These are phyloP conservation scores for Chlorella ohadii DNA, from an alignment of 139 green algal genomes.

Conservation along the genomic window DNA sequence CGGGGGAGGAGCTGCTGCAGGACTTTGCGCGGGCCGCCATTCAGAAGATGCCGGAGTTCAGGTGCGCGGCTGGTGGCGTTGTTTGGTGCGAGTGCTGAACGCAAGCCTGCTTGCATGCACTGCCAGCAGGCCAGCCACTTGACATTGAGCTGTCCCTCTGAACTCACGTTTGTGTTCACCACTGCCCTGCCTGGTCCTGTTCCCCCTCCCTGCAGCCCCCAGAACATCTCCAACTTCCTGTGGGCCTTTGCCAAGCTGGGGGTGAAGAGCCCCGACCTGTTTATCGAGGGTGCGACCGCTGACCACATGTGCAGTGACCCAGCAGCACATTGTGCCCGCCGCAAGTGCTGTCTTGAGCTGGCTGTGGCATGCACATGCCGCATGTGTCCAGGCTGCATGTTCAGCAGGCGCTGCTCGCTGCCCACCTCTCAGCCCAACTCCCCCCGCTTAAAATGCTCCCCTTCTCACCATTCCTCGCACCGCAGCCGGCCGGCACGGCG, in stretches of 20 bases:
- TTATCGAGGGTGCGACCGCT: neutral
- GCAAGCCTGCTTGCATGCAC: too few species aligned
- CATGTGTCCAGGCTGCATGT: too few species aligned
- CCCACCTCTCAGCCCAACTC: too few species aligned
- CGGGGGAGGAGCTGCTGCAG: constrained; percentile 32
- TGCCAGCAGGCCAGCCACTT: neutral
- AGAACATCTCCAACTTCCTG: constrained; percentile 55
- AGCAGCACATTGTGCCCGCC: too few species aligned
- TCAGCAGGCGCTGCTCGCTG: too few species aligned
- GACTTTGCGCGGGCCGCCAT: constrained; percentile 43
- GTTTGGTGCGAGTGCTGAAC: too few species aligned
- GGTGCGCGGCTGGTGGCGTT: neutral
- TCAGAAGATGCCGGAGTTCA: constrained; percentile 47
- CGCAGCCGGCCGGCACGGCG: constrained; percentile 32
- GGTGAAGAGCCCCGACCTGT: constrained; percentile 7
- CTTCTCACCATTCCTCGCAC: neutral
- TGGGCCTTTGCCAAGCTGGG: constrained; percentile 62
- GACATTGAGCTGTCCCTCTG: too few species aligned
- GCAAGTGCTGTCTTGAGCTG: too few species aligned
- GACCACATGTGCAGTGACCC: too few species aligned
- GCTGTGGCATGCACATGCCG: too few species aligned
- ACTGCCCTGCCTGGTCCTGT: neutral
- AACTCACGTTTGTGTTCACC: too few species aligned
- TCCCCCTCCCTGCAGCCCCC: neutral
- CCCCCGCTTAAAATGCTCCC: neutral